Base-by-base conservation (phyloP, 1,284 basidiomycete genomes). In the Cutaneotrichosporon cyanovorans region DNA sequence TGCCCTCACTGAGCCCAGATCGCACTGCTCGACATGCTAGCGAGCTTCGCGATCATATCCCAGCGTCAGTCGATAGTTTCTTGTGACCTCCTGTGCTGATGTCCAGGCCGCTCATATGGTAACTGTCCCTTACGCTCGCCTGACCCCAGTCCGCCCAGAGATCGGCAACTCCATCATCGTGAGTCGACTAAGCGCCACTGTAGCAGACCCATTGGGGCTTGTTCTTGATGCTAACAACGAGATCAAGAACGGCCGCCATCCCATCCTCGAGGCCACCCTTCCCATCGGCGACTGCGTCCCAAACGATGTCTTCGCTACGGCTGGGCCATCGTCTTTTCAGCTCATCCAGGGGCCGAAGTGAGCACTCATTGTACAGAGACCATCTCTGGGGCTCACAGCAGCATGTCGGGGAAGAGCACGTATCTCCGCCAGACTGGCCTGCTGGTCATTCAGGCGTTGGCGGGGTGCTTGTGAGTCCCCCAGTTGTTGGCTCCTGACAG, bases 401-500 rank as follows among this genome's bases (percentile, higher is more conserved):
- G 87, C 63, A 90, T 90, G 87, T 85, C 86, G 23, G 87, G 82
- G 1, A 97, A 97, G 71, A 93, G 86, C 63, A 96, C 91, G 0
- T 92, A 91, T 61, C 74, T 97, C 10, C 79, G 83, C 16, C 90
- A 95, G 64, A 79, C 90, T 23, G 92, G 84, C 0, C 75, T 96
- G 2, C 73, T 96, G 37, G 78, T 80, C 0, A 75, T 93, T 16
- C 84, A 93, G 79, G 88, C 87, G 0, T 83, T 88, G 80, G 80
- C 82, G 51, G 90, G 91, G 0, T 88, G 83, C 68, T 92, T 88
- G 68, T 74, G 43, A 56, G 72, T 61, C 3, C 9, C 1, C 15
- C 5, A 10, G 16, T 9, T 3, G 8, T 2, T 12, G 34, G 42
- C 40, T n/a, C n/a, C n/a, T 56, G 3, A 39, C 31, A 12, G 4